Evolutionary conservation across 352 stramenopile species (phyloP).

Genomic region (Pythium apleroticum): DNA sequence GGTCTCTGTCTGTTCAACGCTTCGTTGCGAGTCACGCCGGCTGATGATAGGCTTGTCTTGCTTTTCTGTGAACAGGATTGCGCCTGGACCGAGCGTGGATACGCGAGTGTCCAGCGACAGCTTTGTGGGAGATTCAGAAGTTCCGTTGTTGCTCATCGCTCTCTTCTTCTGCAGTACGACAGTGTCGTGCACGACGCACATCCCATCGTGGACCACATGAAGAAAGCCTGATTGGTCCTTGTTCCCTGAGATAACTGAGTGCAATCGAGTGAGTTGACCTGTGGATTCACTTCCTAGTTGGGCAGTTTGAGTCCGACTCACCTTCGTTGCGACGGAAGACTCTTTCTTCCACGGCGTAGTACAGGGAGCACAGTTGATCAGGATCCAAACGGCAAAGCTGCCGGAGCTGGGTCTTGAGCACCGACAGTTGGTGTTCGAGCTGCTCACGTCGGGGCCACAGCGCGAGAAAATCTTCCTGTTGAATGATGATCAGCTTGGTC

Average conservation of each 20-base stretch:
- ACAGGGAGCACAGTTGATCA: conserved; percentile 45
- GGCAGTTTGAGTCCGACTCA: conserved; percentile 1
- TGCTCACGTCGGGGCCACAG: conserved; percentile 34
- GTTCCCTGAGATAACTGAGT: conserved; percentile 35
- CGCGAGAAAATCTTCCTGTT: conserved; percentile 34
- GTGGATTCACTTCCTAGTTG: neutral
- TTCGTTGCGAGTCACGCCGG: conserved; percentile 17
- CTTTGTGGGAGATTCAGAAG: conserved; percentile 17
- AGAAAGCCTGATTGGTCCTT: conserved; percentile 29
- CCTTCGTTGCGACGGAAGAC: conserved; percentile 46
- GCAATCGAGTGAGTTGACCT: neutral
- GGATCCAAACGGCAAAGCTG: conserved; percentile 35
- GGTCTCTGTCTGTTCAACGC: conserved; percentile 7
- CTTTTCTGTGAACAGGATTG: conserved; percentile 36
- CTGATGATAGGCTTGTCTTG: conserved; percentile 3
- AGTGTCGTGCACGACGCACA: conserved; percentile 44
- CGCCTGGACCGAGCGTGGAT: conserved; percentile 36
- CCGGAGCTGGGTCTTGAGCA: conserved; percentile 36
- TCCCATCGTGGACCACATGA: conserved; percentile 40
- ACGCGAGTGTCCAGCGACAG: conserved; percentile 40
- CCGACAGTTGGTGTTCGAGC: conserved; percentile 33
- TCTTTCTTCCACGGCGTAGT: conserved; percentile 37
- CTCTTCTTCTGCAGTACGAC: conserved; percentile 37
- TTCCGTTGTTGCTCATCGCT: neutral
- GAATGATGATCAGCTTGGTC: conserved; percentile 40